Base-by-base conservation (phyloP, 2,329 filamentous ascomycete genomes). In the Hypoxylon sp. region DNA sequence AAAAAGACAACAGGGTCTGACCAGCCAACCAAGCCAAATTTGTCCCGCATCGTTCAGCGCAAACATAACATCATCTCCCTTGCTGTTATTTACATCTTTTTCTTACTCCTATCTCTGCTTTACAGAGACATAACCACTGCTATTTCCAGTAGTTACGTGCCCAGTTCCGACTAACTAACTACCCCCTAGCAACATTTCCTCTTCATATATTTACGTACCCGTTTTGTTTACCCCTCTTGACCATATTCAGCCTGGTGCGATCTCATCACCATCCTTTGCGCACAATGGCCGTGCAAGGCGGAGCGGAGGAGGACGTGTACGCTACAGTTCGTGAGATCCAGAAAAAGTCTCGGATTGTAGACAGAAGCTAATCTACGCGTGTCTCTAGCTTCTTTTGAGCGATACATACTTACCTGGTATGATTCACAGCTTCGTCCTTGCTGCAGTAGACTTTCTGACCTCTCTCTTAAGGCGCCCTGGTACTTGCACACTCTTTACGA, bases 351-450 rank as follows among this genome's bases (percentile, higher is more conserved):
- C 38, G 9, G 34, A 63, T 21, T 3, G 45, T 63, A 62, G 41
- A 68, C n/a, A 50, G n/a, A 36, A 61, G 59, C 73, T 77, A 71
- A 77, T 63, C 19, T 67, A 64, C 74, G 77, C 63, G 75, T 71
- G 41, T 19, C 53, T 70, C 76, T 81, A 98, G 95, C 92, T 99
- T 80, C 89, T 98, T 62, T 85, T 97, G 83, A 97, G 89, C 83
- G 94, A 99, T 82, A 88, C 88, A 69, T 99, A 99, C 81, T 88
- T 99, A 55, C 95, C 96, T 79, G 94, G 94, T 97, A 85, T 76
- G 82, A 79, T 60, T n/a, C 67, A 53, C 46, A 53, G 41, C 59
- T 60, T 55, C 68, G 32, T 58, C 59, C 50, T 55, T 23, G 51
- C 28, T 48, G 66, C 67, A 60, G 65, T 60, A 19, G 58, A 55